A percentile compares a stretch with the other conserved stretches of the same genome.
These are phyloP conservation scores for Colletotrichum australisinense DNA, from an alignment of 2,329 filamentous ascomycete genomes.

Conservation along the genomic window DNA sequence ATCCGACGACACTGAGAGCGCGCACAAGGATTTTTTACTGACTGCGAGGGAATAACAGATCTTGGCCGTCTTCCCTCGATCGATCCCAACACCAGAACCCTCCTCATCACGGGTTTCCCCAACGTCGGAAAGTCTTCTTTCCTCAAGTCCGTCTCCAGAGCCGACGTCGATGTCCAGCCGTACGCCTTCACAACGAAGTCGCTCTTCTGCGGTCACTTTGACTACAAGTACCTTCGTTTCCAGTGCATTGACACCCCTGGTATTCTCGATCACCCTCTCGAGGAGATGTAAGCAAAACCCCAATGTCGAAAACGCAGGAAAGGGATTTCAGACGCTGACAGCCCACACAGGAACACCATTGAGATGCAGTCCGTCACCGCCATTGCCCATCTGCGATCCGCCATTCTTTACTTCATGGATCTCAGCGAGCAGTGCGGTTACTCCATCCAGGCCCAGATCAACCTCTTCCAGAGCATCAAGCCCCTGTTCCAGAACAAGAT, in stretches of 20 bases:
- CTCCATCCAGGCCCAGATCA: constrained; percentile 90
- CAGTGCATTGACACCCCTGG: constrained; percentile 98
- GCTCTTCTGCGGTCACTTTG: constrained; percentile 96
- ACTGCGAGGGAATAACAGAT: constrained; percentile 60
- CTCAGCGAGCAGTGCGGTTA: constrained; percentile 97
- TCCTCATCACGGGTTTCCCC: constrained; percentile 96
- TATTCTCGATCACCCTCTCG: constrained; percentile 95
- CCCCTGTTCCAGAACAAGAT: constrained; percentile 96
- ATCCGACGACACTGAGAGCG: neutral
- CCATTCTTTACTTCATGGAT: constrained; percentile 98
- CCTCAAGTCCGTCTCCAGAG: constrained; percentile 65
- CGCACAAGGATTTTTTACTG: neutral
- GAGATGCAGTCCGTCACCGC: constrained; percentile 99
- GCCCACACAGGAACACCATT: constrained; percentile 81
- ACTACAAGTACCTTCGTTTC: constrained; percentile 92
- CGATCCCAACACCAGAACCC: constrained; percentile 95
- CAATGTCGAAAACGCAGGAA: neutral
- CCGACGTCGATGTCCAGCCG: constrained; percentile 71
- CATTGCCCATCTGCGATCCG: constrained; percentile 94
- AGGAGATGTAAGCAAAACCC: constrained; percentile 70
- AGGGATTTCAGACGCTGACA: neutral
- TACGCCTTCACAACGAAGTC: constrained; percentile 99
- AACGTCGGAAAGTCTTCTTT: constrained; percentile 99
- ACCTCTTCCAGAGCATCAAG: constrained; percentile 96
- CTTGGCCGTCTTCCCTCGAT: constrained; percentile 97